These are phyloP conservation scores for Aspergillus mulundensis DNA, from an alignment of 495 filamentous ascomycete genomes.

Conservation along the genomic window DNA sequence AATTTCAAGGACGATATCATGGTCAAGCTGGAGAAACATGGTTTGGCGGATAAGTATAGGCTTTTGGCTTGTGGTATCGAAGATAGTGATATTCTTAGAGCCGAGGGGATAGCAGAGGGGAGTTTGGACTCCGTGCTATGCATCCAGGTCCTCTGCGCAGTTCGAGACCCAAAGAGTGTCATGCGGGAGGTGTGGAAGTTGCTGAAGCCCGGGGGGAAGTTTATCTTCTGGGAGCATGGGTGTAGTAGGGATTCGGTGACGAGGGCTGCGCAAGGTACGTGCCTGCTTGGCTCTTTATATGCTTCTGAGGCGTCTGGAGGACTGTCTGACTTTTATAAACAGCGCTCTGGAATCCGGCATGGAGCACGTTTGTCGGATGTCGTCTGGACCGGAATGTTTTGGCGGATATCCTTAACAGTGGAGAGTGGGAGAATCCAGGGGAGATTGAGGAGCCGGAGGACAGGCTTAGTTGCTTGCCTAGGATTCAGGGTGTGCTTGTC, in stretches of 20 bases:
- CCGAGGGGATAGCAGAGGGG: slow-evolving; percentile 33
- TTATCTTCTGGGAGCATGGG: slow-evolving; percentile 46
- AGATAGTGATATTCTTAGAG: slow-evolving; percentile 31
- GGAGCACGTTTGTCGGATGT: slow-evolving; percentile 25
- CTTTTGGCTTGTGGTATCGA: slow-evolving; percentile 33
- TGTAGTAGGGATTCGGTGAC: slow-evolving; percentile 27
- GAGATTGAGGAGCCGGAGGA: slow-evolving; percentile 22
- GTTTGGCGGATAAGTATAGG: slow-evolving; percentile 35
- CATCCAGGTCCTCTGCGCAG: slow-evolving; percentile 29
- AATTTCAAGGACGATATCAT: slow-evolving; percentile 20
- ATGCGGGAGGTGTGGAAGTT: slow-evolving; percentile 26
- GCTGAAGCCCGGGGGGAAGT: slow-evolving; percentile 31
- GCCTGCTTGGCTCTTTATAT: too few relatives aligned
- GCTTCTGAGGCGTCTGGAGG: too few relatives aligned
- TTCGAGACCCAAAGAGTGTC: slow-evolving; percentile 20
- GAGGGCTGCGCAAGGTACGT: slow-evolving; percentile 24
- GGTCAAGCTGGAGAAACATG: slow-evolving; percentile 21
- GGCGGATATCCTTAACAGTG: slow-evolving; percentile 21
- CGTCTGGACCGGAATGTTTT: slow-evolving; percentile 18
- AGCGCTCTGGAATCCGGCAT: slow-evolving; percentile 23
- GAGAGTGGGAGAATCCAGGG: slow-evolving; percentile 23
- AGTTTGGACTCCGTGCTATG: slow-evolving; percentile 32
- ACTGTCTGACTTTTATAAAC: too few relatives aligned
- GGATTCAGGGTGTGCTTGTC: slow-evolving; percentile 24
- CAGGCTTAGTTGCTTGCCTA: slow-evolving; percentile 17